Base-by-base conservation (phyloP, 2,329 filamentous ascomycete species). In the Fusarium citri region DNA sequence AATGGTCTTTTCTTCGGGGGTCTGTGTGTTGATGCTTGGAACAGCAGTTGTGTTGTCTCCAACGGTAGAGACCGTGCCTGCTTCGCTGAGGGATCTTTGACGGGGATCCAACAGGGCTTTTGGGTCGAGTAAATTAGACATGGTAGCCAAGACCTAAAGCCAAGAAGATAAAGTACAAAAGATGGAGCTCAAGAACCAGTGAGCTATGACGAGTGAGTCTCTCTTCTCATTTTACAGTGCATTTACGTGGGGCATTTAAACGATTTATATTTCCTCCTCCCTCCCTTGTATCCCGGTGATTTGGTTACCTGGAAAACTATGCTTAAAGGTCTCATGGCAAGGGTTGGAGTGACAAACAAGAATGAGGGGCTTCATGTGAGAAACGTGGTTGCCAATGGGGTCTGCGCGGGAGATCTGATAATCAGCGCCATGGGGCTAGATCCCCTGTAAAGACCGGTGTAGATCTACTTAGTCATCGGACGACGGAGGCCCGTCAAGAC, bases 91-190 rank as follows among this genome's bases (percentile, higher is more conserved):
- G 23, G 67, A 70, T 30, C 51, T 58, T 49, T 71, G 67, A 18
- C 63, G 67, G 8, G 62, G 67, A 30, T 71, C 67, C 26, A 54
- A 26, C 34, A 69, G 28, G 23, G 67, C 50, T 41, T 69, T 71
- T 6, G 67, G 67, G 48, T 70, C 67, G 18, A 70, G 67, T 16
- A 68, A n/a, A 50, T 63, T 63, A 47, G 67, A 59, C 67, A 69
- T 69, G 42, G 47, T 68, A 37, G 49, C 23, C 49, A 53, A 42
- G 45, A 28, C 25, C 20, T 41, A 45, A 45, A 42, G 63, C 45
- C 54, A 51, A 58, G 23, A 25, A 37, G 23, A n/a, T 41, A 11
- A 10, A n/a, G 9, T 14, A 20, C 16, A n/a, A 34, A 28, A 16
- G 18, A 41, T 28, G 28, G 31, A 46, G 60, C 60, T 65, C 45